phyloP scores from a whole-genome alignment of 2,329 filamentous ascomycete genomes.

The Dissoconium aciculare region DNA sequence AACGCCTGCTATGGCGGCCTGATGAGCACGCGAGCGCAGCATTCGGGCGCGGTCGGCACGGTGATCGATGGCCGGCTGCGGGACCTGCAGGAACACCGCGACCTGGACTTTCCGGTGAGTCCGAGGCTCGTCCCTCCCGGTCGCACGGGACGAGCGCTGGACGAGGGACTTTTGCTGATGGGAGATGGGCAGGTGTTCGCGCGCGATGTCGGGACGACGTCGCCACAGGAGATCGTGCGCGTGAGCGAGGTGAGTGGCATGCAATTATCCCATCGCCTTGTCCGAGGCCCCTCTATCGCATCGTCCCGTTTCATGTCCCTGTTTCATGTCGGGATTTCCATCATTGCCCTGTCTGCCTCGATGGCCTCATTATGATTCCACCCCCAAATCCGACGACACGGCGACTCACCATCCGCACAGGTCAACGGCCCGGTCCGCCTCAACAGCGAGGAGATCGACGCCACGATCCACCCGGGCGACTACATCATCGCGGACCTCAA shows the following conservation, averaged over 20 bases:
- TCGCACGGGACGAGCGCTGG: neutral
- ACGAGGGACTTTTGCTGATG: neutral
- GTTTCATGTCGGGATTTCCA: too few species aligned
- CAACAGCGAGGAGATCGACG: slow-evolving; percentile 19
- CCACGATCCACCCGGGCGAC: slow-evolving; percentile 24
- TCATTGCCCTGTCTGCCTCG: too few species aligned
- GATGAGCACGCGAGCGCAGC: slow-evolving; percentile 36
- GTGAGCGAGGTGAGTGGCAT: slow-evolving; percentile 16
- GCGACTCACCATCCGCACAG: slow-evolving; percentile 3
- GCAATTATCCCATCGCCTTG: too few species aligned
- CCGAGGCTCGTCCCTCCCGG: too few species aligned
- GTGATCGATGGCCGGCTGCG: slow-evolving; percentile 40
- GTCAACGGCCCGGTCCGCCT: slow-evolving; percentile 22
- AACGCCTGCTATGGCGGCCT: slow-evolving; percentile 42
- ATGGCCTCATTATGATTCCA: neutral
- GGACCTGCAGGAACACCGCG: slow-evolving; percentile 40
- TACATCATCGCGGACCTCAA: slow-evolving; percentile 27
- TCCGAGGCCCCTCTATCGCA: too few species aligned
- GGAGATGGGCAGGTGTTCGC: slow-evolving; percentile 18
- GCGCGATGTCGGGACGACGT: slow-evolving; percentile 23
- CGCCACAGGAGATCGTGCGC: slow-evolving; percentile 18
- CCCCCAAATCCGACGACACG: neutral
- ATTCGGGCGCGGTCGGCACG: slow-evolving; percentile 33
- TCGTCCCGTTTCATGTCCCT: too few species aligned
- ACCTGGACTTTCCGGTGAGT: slow-evolving; percentile 31